phyloP scores from a whole-genome alignment of 116 monocot genomes.

The Trichopus zeylanicus region DNA sequence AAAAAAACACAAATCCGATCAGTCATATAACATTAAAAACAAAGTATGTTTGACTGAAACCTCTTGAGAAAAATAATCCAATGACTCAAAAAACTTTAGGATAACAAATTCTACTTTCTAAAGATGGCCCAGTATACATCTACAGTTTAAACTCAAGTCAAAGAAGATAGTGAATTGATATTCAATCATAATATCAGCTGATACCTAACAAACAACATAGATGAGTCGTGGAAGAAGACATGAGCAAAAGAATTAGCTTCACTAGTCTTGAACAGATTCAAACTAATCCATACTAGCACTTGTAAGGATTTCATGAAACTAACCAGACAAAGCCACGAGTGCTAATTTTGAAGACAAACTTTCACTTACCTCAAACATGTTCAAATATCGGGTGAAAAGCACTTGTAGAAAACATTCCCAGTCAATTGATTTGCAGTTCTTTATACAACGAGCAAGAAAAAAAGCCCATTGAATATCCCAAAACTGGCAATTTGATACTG shows the following conservation, averaged over 20 bases:
- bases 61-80: too few species aligned
- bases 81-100: too few species aligned
- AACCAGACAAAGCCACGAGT: neutral
- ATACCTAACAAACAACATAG: neutral
- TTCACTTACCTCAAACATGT: slow-evolving; percentile 89
- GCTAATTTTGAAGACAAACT: neutral
- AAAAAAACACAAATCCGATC: too few species aligned
- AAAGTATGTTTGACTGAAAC: too few species aligned
- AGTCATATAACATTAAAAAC: too few species aligned
- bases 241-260: neutral
- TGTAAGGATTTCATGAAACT: neutral
- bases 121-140: too few species aligned
- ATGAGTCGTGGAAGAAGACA: neutral
- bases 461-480: slow-evolving; percentile 95
- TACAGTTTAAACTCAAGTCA: too few species aligned
- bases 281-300: neutral
- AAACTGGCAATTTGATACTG: slow-evolving; percentile 92
- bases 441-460: slow-evolving; percentile 74
- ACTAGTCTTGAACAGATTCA: too few species aligned
- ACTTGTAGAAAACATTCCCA: slow-evolving; percentile 72
- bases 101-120: too few species aligned
- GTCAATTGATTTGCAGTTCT: slow-evolving; percentile 62
- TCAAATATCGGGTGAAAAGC: slow-evolving; percentile 71
- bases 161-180: too few species aligned
- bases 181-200: too few species aligned